Evolutionary conservation across 2,329 filamentous ascomycete genomes (phyloP).

Genomic region (Stachybotrys chartarum): DNA sequence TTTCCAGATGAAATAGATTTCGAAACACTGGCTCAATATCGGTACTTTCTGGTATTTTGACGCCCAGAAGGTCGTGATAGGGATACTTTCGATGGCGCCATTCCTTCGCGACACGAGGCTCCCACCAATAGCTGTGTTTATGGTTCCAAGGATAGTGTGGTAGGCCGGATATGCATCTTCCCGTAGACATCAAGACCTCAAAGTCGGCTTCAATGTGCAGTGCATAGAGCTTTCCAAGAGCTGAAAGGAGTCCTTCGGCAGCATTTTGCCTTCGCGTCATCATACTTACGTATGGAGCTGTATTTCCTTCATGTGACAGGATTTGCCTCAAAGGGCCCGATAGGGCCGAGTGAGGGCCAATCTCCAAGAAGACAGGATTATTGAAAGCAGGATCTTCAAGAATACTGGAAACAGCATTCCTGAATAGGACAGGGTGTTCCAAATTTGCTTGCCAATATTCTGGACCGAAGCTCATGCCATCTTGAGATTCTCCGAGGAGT

Average conservation of each 20-base stretch:
- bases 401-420: too few relatives aligned
- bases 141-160: constrained; percentile 33
- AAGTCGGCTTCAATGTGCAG: constrained; percentile 11
- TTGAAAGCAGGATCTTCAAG: not conserved
- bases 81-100: constrained; percentile 15
- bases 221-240: constrained; percentile 18
- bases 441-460: not conserved
- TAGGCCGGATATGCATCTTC: constrained; percentile 15
- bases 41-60: constrained; percentile 5
- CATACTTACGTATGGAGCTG: constrained; percentile 5
- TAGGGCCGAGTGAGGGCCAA: constrained; percentile 18
- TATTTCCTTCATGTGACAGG: constrained; percentile 1
- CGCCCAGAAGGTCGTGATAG: constrained; percentile 15
- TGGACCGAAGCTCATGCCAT: not conserved
- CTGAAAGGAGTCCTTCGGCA: constrained; percentile 2
- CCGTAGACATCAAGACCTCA: not conserved
- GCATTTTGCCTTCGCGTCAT: constrained; percentile 10
- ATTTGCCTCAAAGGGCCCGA: constrained; percentile 16
- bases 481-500: not conserved
- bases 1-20: constrained; percentile 10
- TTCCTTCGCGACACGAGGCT: constrained; percentile 20
- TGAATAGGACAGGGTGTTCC: not conserved
- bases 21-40: constrained; percentile 10
- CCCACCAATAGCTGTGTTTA: constrained; percentile 21
- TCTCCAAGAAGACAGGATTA: constrained; percentile 13